Evolutionary conservation across 306 rosid genomes (phyloP), one percentile per base, ranked within the genome.

Genomic region (Malus sylvestris): DNA sequence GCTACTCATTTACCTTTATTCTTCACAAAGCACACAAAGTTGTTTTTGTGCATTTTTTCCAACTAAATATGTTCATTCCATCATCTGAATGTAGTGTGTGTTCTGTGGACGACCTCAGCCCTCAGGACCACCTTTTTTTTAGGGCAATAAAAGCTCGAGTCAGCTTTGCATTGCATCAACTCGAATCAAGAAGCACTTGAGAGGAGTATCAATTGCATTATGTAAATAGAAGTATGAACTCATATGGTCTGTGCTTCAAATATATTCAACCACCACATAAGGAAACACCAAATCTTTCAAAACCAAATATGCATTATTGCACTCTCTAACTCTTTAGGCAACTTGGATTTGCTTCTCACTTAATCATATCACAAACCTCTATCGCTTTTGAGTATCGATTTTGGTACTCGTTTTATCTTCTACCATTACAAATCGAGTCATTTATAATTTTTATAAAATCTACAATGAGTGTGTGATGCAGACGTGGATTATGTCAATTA

Each of bases 161-260:
- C 66, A 51, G 79, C 74, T 66, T 46, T 61, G 62, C 76, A 46
- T 63, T 46, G 11, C 68, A 83, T 59, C 80, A 75, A 67, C 57
- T 71, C 77, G 78, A 74, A 79, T 82, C 76, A 70, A 69, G 65
- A 79, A 40, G 74, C 80, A 75, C 78, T 79, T 23, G 65, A 83
- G 65, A 83, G 63, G 74, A 71, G 86, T 66, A 79, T 76, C 81
- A 75, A 58, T 45, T 12, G 12, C 32, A 30, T 65, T 66, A 19
- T 64, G 67, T 27, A 80, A 29, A 68, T 53, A 53, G 74, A 71
- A 67, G 58, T 58, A 46, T 72, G 70, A 82, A 68, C 61, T 65
- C 62, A 22, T 68, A 68, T 77, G 68, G 57, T 57, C 12, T 44
- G 63, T 72, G 76, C 65, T 23, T 55, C 44, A 32, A 19, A 72